phyloP scores from a whole-genome alignment of 2,329 filamentous ascomycete genomes.

The Hysterium pulicare region DNA sequence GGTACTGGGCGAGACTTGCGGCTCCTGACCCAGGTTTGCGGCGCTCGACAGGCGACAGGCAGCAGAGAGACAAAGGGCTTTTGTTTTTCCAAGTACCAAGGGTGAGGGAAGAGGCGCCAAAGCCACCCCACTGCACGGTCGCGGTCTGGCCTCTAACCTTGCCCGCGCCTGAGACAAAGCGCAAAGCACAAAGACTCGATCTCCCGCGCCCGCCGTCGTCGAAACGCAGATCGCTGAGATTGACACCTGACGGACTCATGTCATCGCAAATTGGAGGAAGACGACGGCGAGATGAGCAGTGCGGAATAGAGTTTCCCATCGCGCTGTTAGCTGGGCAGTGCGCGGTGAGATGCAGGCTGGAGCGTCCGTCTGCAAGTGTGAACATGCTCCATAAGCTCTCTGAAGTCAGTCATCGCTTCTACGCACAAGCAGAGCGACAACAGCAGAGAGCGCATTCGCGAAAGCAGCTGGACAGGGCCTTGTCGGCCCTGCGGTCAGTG shows the following conservation, averaged over 20 bases:
- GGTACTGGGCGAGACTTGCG: conserved; percentile 21
- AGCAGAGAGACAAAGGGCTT: conserved; percentile 10
- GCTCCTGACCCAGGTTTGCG: conserved; percentile 32
- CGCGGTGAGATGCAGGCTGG: too few relatives aligned
- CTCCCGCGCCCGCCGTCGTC: conserved; percentile 12
- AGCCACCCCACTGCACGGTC: conserved; percentile 27
- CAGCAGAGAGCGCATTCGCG: too few relatives aligned
- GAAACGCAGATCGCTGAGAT: conserved; percentile 5
- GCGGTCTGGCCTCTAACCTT: conserved; percentile 30
- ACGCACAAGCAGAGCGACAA: too few relatives aligned
- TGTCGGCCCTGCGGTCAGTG: too few relatives aligned
- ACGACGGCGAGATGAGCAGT: too few relatives aligned
- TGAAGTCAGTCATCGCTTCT: too few relatives aligned
- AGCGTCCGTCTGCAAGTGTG: too few relatives aligned
- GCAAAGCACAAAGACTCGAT: conserved; percentile 18
- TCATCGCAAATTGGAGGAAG: background rate
- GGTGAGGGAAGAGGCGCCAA: conserved; percentile 29
- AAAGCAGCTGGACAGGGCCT: too few relatives aligned
- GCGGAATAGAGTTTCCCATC: too few relatives aligned
- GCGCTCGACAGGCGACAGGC: conserved; percentile 20
- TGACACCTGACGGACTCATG: background rate
- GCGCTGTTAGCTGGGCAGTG: too few relatives aligned
- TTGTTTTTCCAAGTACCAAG: conserved; percentile 36
- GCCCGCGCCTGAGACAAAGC: conserved; percentile 27
- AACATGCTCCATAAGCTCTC: too few relatives aligned